Base-by-base conservation (phyloP, 1,284 basidiomycete species). In the Microbotryomycetes sp. region DNA sequence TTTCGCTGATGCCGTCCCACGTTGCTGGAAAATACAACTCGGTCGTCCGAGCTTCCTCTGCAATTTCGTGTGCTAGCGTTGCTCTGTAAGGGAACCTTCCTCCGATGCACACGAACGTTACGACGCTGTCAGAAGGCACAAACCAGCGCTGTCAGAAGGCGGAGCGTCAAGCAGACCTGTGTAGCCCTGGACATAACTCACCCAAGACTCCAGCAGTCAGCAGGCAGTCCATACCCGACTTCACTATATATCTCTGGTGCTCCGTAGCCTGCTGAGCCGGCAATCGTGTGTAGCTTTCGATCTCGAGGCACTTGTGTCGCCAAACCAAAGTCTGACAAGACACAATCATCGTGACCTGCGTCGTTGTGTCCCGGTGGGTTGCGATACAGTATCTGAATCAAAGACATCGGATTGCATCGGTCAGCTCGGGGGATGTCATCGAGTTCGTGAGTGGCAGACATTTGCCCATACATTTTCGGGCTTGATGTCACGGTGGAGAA, bases 191-290 rank as follows among this genome's bases (percentile, higher is more conserved):
- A 42, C 14, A 30, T 16, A 19, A 49, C 58, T 23, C 6, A 53
- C 47, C 67, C 67, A 31, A 69, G 51, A 31, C 62, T 64, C 67
- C 67, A 69, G 22, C 59, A 54, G 42, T 69, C 67, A 16, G 62
- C 65, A 29, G 62, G 57, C 22, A 64, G 22, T 3, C 65, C 62
- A 25, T 69, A 69, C 23, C 67, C 67, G 0, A 25, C 56, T 16
- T 3, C n/a, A 4, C 62, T 57, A 31, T 64, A 70, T 53, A 70
- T 64, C 56, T 71, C 70, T 0, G 70, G 70, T 1, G 70, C 70
- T 3, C 62, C 58, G 54, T 71, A 71, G 3, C 70, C 70, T 25
- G 70, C 64, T 23, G 62, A 63, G 0, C 70, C 70, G 2, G 67
- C 67, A 48, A 70, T 59, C 14, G 64, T 64, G 50, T 64, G 59